These are phyloP conservation scores for Mallotus repandus DNA, from an alignment of 441 rosid genomes.

Conservation along the genomic window DNA sequence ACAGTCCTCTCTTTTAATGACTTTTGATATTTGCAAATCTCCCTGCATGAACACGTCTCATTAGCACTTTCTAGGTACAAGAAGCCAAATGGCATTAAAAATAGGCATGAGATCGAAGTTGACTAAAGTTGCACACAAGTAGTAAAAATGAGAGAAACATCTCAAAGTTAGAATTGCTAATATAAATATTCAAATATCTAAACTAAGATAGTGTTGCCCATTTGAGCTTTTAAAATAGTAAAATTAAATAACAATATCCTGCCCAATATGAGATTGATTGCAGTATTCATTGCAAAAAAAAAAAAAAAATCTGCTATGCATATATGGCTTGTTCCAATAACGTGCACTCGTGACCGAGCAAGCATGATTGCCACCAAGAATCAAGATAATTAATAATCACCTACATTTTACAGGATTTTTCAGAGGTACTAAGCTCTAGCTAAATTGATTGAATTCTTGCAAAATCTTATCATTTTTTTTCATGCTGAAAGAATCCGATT, in stretches of 20 bases:
- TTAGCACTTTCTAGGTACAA: not conserved
- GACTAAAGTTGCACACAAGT: too few relatives aligned
- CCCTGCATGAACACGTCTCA: conserved; percentile 47
- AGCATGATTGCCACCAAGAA: not conserved
- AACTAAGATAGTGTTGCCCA: too few relatives aligned
- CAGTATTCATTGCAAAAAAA: too few relatives aligned
- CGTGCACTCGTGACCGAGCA: not conserved
- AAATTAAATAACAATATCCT: not conserved
- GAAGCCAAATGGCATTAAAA: not conserved
- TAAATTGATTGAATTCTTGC: too few relatives aligned
- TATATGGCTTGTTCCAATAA: not conserved
- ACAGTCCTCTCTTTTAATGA: conserved; percentile 35
- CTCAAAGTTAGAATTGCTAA: too few relatives aligned
- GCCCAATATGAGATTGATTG: not conserved
- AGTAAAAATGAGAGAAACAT: too few relatives aligned
- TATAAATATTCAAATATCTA: too few relatives aligned
- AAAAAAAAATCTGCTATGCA: not conserved
- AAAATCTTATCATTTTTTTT: too few relatives aligned
- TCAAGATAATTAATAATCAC: not conserved
- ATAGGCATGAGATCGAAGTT: not conserved
- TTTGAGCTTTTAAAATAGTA: not conserved
- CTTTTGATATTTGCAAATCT: conserved; percentile 54
- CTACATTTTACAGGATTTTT: not conserved
- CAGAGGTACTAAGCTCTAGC: too few relatives aligned
- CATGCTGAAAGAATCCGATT: too few relatives aligned